A percentile compares a stretch with the other conserved stretches of the same genome.
These are phyloP conservation scores for Diaporthe longicolla DNA, from an alignment of 2,329 filamentous ascomycete species.

Conservation along the genomic window DNA sequence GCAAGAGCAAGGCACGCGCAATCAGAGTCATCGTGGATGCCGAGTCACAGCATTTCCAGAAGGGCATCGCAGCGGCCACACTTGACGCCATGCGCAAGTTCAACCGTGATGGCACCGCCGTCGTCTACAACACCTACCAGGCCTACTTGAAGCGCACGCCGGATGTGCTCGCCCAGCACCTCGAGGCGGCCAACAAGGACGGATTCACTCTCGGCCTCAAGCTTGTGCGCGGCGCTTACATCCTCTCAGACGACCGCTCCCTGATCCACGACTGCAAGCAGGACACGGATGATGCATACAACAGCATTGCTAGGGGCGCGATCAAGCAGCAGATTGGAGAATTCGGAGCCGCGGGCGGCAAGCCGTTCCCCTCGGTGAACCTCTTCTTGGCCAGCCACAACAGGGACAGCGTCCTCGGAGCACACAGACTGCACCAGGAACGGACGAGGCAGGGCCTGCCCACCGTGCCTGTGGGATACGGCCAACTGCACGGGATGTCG, in stretches of 20 bases:
- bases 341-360: conserved; percentile 54
- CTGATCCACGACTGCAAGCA: conserved; percentile 68
- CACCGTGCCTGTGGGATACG: conserved; percentile 60
- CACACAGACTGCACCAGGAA: conserved; percentile 59
- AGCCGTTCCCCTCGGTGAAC: conserved; percentile 60
- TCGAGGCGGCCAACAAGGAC: conserved; percentile 59
- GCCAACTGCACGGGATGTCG: conserved; percentile 71
- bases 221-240: conserved; percentile 70
- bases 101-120: conserved; percentile 55
- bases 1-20: conserved; percentile 54
- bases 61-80: conserved; percentile 53
- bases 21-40: conserved; percentile 62
- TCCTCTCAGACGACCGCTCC: conserved; percentile 62
- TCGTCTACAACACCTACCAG: conserved; percentile 69
- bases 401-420: conserved; percentile 55
- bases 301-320: conserved; percentile 62
- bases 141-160: conserved; percentile 67
- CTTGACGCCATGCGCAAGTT: conserved; percentile 55
- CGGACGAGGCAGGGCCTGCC: conserved; percentile 54
- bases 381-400: conserved; percentile 70
- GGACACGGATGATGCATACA: conserved; percentile 66
- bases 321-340: conserved; percentile 59
- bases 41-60: conserved; percentile 61
- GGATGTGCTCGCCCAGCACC: conserved; percentile 58
- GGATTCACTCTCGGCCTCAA: conserved; percentile 69